Conservation (phyloP, 2,329 filamentous ascomycete genomes). For the Botrytis tulipae region DNA sequence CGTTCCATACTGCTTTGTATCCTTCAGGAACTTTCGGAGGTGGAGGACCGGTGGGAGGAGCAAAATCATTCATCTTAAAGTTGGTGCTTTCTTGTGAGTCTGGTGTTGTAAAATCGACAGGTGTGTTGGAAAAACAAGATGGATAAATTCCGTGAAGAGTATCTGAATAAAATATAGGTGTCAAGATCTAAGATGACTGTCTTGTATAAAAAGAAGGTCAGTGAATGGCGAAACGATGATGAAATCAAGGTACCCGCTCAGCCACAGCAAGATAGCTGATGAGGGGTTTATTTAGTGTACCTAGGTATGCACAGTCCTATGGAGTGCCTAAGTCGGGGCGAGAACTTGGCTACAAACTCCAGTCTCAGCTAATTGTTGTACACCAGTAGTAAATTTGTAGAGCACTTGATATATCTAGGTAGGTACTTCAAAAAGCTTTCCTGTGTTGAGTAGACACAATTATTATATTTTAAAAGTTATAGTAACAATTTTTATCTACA, state of each 20-base stretch:
- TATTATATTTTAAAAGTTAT: neutral
- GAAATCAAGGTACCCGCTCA: constrained; percentile 2
- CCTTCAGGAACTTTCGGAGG: constrained; percentile 64
- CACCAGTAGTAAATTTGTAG: neutral
- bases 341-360: neutral
- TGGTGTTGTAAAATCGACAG: neutral
- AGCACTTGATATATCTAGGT: neutral
- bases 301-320: neutral
- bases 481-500: neutral
- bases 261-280: constrained; percentile 20
- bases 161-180: neutral
- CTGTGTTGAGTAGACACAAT: neutral
- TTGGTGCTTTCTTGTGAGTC: neutral
- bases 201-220: neutral
- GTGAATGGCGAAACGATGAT: neutral
- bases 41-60: constrained; percentile 43
- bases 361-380: neutral
- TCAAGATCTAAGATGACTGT: neutral
- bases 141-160: neutral
- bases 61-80: constrained; percentile 35
- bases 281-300: constrained; percentile 9
- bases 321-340: neutral
- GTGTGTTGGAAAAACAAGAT: neutral
- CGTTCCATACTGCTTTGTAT: constrained; percentile 77
- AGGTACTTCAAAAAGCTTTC: neutral